phyloP scores from a whole-genome alignment of 352 stramenopile species.

The Thalassiosira sp. region DNA sequence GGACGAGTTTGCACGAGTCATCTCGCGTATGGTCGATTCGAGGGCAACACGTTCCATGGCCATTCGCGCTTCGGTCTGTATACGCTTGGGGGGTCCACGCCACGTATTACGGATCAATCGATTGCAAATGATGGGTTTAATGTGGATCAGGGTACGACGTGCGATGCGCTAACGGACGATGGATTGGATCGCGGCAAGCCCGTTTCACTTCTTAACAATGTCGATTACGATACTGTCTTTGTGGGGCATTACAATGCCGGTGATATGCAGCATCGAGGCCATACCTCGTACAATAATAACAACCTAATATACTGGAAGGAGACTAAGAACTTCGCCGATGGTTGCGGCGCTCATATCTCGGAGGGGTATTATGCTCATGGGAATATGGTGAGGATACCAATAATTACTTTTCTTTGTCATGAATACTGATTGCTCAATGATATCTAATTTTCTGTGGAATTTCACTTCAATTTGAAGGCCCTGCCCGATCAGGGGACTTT shows the following conservation, averaged over 20 bases:
- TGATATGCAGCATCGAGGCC: conserved; percentile 47
- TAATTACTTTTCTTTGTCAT: not conserved
- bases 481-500: conserved; percentile 70
- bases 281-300: conserved; percentile 42
- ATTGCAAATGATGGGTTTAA: too few relatives aligned
- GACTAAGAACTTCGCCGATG: conserved; percentile 64
- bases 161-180: conserved; percentile 28
- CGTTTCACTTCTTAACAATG: conserved; percentile 53
- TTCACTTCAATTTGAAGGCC: too few relatives aligned
- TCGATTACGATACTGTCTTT: conserved; percentile 76
- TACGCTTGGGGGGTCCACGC: too few relatives aligned
- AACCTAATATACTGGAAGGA: conserved; percentile 73
- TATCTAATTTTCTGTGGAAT: not conserved
- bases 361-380: conserved; percentile 50
- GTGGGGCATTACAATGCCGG: conserved; percentile 68
- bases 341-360: conserved; percentile 57
- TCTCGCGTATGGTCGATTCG: conserved; percentile 39
- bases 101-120: too few relatives aligned
- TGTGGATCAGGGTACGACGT: too few relatives aligned
- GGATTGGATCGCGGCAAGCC: conserved; percentile 52
- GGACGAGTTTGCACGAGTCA: conserved; percentile 48
- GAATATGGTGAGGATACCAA: conserved; percentile 25
- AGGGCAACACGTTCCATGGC: conserved; percentile 71
- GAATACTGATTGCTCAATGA: too few relatives aligned
- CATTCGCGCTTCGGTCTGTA: conserved; percentile 57